These are phyloP conservation scores for Diaporthe citrichinensis DNA, from an alignment of 2,329 filamentous ascomycete species.

Conservation along the genomic window DNA sequence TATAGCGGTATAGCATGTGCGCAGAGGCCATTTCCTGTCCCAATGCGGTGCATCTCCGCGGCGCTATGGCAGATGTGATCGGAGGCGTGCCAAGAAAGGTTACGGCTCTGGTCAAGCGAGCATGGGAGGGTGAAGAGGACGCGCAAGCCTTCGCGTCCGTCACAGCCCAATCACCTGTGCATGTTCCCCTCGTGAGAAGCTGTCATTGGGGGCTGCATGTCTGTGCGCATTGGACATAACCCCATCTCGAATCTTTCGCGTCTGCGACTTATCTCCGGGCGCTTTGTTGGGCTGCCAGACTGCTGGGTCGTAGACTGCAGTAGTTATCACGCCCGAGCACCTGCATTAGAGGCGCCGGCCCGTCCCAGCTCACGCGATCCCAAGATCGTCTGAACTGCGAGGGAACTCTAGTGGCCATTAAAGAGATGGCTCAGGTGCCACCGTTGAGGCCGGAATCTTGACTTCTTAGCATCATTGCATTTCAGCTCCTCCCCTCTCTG, in stretches of 20 bases:
- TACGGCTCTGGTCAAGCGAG: not conserved
- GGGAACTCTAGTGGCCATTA: not conserved
- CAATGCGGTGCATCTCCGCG: not conserved
- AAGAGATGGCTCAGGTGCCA: not conserved
- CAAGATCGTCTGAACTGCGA: not conserved
- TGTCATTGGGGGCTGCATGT: slow-evolving; percentile 13
- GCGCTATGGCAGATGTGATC: slow-evolving; percentile 12
- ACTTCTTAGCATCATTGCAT: no score
- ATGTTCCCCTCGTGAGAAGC: not conserved
- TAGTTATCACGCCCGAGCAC: not conserved
- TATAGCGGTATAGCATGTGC: not conserved
- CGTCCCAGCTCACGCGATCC: not conserved
- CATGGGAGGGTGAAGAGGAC: not conserved
- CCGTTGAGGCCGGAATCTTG: not conserved
- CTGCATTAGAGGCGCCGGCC: slow-evolving; percentile 24
- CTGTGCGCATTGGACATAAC: not conserved
- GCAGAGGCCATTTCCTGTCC: not conserved
- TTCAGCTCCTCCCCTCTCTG: not conserved
- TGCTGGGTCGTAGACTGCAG: not conserved
- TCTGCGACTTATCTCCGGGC: not conserved
- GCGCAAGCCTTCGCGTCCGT: slow-evolving; percentile 11
- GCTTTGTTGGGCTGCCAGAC: not conserved
- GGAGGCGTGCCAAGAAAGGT: slow-evolving; percentile 7
- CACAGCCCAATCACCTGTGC: slow-evolving; percentile 30
- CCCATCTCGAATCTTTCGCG: not conserved